Evolutionary conservation across 345 rosid genomes (phyloP), one percentile per base, ranked within the genome.

Genomic region (Nasturtium officinale): DNA sequence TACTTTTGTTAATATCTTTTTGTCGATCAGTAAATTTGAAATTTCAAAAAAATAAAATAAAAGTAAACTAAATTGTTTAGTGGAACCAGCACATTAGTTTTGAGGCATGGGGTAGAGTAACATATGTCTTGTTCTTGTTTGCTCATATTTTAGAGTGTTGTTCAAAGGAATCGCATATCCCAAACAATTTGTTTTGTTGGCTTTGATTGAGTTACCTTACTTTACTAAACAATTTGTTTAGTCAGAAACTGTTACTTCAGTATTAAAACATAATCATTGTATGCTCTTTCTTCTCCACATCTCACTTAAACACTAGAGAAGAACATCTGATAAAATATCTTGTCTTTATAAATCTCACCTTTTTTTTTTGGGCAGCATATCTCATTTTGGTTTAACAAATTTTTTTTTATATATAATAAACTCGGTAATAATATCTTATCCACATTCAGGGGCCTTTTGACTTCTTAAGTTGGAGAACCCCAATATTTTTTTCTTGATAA

Each of bases 361-460:
- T 28, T 30, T 13, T 2, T 61, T 62, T 6, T 43, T n/a, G 9
- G 20, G 9, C 9, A n/a, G 20, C 9, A n/a, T n/a, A 6, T 43
- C 9, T n/a, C 48, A 43, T 17, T 43, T 43, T 43, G 3, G 48
- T 43, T 42, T 15, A 42, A 15, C 46, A 42, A 42, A 42, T 29
- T 4, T 5, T 28, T n/a, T 29, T n/a, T 20, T 52, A 72, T 30
- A 30, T n/a, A n/a, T n/a, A n/a, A 17, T 20, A n/a, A 53, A 7
- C 47, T 54, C 7, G 38, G 10, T n/a, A 23, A 25, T 6, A 61
- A 20, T 20, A 48, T 58, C 30, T 32, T 46, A 45, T 32, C 50
- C 57, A 73, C 57, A 3, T 13, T 64, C 71, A 64, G 65, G 77
- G 71, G 65, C 11, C 29, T 35, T 65, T 65, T 65, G 65, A 74